Percentiles rank a stretch among this genome's conserved stretches.
These are phyloP conservation scores for Aureococcus anophagefferens DNA, from an alignment of 108 stramenopile genomes.

Conservation along the genomic window DNA sequence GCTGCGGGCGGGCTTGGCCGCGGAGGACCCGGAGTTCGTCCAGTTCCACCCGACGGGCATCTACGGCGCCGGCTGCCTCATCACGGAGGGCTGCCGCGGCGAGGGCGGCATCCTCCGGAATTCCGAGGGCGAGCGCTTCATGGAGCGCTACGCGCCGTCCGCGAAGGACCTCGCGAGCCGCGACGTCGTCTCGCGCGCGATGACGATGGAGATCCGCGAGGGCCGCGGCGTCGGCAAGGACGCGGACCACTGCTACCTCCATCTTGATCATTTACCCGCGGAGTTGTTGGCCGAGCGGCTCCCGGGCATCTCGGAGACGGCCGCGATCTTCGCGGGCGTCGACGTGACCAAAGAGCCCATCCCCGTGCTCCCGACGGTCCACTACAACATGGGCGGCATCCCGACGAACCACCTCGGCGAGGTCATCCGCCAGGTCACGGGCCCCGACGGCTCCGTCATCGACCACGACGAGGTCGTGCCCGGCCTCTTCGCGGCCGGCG, in stretches of 20 bases:
- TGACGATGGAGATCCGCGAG: constrained; percentile 99
- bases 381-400: constrained; percentile 95
- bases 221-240: constrained; percentile 95
- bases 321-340: constrained; percentile 96
- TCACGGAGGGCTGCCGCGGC: constrained; percentile 99
- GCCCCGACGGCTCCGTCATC: constrained; percentile 40
- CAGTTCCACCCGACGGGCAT: constrained; percentile 99
- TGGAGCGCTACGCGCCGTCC: constrained; percentile 97
- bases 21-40: constrained; percentile 97
- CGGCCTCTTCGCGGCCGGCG: constrained; percentile 95
- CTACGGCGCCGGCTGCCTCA: constrained; percentile 98
- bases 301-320: constrained; percentile 96
- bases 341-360: constrained; percentile 99
- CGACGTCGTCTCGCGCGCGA: constrained; percentile 94
- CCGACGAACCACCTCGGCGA: constrained; percentile 95
- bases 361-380: constrained; percentile 88
- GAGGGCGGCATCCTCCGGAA: constrained; percentile 97
- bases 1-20: constrained; percentile 67
- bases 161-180: constrained; percentile 97
- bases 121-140: constrained; percentile 93
- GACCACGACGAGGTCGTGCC: constrained; percentile 76
- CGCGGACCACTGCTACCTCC: constrained; percentile 90
- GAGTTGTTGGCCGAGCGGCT: constrained; percentile 90
- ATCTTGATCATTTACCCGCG: constrained; percentile 95
- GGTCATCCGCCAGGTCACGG: constrained; percentile 75